phyloP scores from a whole-genome alignment of 176 grass and related monocot genomes.

The Microstegium vimineum region DNA sequence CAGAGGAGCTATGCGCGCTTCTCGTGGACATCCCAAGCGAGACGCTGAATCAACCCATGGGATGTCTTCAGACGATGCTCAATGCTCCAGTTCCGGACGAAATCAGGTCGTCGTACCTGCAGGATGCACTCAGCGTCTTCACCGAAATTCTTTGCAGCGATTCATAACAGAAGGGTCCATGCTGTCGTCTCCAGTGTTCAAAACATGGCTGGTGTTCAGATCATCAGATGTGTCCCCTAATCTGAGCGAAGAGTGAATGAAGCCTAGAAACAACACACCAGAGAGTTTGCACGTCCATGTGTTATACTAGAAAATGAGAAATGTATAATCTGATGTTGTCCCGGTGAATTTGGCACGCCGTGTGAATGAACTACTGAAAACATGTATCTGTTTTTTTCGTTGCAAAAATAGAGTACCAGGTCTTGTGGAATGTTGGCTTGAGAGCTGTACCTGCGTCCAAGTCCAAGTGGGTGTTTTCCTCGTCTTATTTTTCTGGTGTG shows the following conservation, averaged over 20 bases:
- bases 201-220: background rate
- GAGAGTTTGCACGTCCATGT: background rate
- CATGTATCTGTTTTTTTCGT: background rate
- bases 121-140: conserved; percentile 65
- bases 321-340: background rate
- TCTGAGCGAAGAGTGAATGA: background rate
- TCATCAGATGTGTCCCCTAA: background rate
- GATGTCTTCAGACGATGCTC: conserved; percentile 70
- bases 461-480: no score
- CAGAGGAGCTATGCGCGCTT: conserved; percentile 63
- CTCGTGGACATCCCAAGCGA: conserved; percentile 37
- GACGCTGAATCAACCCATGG: conserved; percentile 47
- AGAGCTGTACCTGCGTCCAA: background rate
- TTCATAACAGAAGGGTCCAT: conserved; percentile 19
- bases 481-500: background rate
- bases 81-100: conserved; percentile 58
- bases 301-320: background rate
- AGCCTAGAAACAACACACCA: background rate
- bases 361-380: background rate
- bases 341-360: background rate
- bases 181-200: background rate
- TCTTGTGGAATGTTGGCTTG: background rate
- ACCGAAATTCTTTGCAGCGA: conserved; percentile 54
- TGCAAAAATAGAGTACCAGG: background rate
- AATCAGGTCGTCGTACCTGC: conserved; percentile 38